Evolutionary conservation across 768 basidiomycete genomes (phyloP), one percentile per base, ranked within the genome.

Genomic region (Kondoa subrosea): DNA sequence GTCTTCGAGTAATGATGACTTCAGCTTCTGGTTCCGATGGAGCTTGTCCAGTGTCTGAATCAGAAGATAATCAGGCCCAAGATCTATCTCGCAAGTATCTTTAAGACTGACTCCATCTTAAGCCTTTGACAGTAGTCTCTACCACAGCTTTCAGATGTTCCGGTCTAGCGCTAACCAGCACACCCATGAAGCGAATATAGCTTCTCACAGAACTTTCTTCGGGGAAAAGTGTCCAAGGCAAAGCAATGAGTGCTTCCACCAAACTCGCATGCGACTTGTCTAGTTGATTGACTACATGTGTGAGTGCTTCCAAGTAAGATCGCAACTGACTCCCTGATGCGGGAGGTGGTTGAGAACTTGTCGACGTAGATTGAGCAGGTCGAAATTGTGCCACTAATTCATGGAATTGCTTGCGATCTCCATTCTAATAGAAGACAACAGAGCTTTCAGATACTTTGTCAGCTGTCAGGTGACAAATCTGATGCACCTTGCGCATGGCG

Each of bases 81-180:
- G n/a, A 12, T 25, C 31, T 64, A 15, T 64, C 8, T 12, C 14
- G 15, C 1, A 32, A 58, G 40, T 29, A 2, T 31, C 50, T 56
- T 57, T 27, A 4, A 34, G 27, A 30, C 25, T 4, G 34, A 60
- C 59, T 31, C 66, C 67, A 85, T 4, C 90, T 90, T 71, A 97
- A 85, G 14, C 90, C 89, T 66, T 85, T 85, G 15, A 90, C 84
- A 56, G 88, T 85, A 78, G 84, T 91, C 68, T 82, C 81, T 3
- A 96, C 83, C 3, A 96, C 85, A 65, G 87, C 81, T 27, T 86
- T 86, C 33, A 93, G 81, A 77, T 93, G 96, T 78, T 95, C 90
- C 69, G 92, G 89, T 2, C 69, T 80, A 27, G 93, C 89, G 70
- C 88, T 90, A 72, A 93, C 83, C 56, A 99, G 83, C 80, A 92